Evolutionary conservation across 331 rosid species (phyloP).

Genomic region (Spiraea crenata): DNA sequence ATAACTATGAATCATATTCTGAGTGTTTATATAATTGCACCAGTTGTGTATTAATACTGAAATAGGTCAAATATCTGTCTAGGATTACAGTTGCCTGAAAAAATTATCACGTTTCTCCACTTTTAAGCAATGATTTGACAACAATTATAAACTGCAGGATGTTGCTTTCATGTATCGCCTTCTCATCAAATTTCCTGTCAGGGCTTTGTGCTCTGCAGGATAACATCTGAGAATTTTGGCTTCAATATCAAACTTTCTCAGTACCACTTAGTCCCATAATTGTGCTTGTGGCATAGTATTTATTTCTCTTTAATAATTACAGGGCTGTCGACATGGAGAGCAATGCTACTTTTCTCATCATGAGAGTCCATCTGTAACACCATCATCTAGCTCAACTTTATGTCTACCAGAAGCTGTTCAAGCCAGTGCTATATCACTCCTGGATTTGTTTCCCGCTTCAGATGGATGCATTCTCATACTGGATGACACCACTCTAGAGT

Average conservation of each 20-base stretch:
- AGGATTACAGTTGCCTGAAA: too few species aligned
- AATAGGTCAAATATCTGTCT: too few species aligned
- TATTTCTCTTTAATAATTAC: conserved; percentile 19
- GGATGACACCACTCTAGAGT: conserved; percentile 63
- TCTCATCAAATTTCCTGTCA: not conserved
- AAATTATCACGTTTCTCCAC: too few species aligned
- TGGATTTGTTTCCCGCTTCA: conserved; percentile 46
- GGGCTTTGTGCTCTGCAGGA: not conserved
- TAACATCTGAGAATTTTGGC: not conserved
- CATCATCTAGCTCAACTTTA: conserved; percentile 37
- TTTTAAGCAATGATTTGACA: too few species aligned
- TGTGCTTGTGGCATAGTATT: conserved; percentile 10
- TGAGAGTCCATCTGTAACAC: conserved; percentile 26
- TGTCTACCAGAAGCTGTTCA: conserved; percentile 50
- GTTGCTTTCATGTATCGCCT: not conserved
- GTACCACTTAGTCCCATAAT: conserved; percentile 3
- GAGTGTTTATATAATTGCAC: too few species aligned
- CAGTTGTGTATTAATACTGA: too few species aligned
- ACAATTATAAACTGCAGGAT: not conserved
- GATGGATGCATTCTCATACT: conserved; percentile 54
- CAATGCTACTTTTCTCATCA: conserved; percentile 63
- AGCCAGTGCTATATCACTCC: conserved; percentile 43
- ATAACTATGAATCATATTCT: not conserved
- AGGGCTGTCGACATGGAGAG: conserved; percentile 81
- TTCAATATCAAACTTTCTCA: not conserved